Base-by-base conservation (phyloP, 495 filamentous ascomycete genomes). In the Penicillium nucicola region DNA sequence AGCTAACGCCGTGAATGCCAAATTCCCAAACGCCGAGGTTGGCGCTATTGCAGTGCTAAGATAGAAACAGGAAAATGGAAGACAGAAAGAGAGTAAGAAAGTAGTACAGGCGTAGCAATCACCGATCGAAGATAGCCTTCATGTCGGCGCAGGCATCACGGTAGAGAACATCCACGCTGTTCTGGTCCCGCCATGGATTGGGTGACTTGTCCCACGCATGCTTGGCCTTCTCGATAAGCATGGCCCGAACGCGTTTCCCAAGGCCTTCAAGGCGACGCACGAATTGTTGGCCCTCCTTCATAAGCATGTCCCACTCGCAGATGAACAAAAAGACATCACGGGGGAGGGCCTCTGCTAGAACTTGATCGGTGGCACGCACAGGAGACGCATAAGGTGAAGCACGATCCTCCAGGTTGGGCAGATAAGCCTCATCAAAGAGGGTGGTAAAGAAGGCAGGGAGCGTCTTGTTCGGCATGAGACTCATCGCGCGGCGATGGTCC, bases 301-400 rank as follows among this genome's bases (percentile, higher is more conserved):
- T 72, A 19, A 97, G 68, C 87, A 95, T 93, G 60, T 96, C 92
- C 82, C 85, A 95, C 68, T 96, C 92, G 67, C 90, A 95, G 10
- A 88, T 84, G 54, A 84, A 88, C 37, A 97, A 56, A 19, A 81
- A 77, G n/a, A 90, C 78, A 36, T 87, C 78, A 8, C 78, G 67
- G 0, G 87, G 86, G 11, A 89, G 66, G 5, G 66, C 74, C 5
- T 68, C 68, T 20, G 40, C 36, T 10, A 89, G 64, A 34, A 79
- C 65, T 25, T 74, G 65, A 34, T 79, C 74, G 0, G 76, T 67
- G 13, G 86, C 86, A 1, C 80, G 76, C 8, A 80, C 83, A 0
- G 86, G 86, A 13, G 76, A 82, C 0, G 87, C 78, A 62, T 77
- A 86, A 8, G 84, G 83, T 28, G 83, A 81, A 31, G 59, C 57